Evolutionary conservation across 352 stramenopile genomes (phyloP).

Genomic region (Phytopythium chamaehyphon): DNA sequence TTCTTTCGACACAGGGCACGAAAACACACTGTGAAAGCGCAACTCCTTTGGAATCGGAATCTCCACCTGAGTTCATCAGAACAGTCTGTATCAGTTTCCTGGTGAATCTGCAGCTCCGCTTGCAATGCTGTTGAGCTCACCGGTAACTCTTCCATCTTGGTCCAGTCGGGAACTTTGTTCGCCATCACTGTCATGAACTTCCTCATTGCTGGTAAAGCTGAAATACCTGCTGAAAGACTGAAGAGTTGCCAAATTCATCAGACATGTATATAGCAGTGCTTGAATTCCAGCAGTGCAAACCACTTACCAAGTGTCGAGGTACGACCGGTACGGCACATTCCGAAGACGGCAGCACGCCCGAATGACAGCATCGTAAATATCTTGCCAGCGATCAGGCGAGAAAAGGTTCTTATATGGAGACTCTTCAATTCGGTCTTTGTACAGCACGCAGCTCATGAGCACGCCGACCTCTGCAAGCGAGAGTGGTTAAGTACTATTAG

Average conservation of each 20-base stretch:
- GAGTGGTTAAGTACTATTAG: too few species aligned
- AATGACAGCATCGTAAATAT: slow-evolving; percentile 67
- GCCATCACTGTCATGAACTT: slow-evolving; percentile 82
- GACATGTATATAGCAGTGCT: not conserved
- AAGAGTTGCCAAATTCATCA: not conserved
- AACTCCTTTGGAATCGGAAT: slow-evolving; percentile 75
- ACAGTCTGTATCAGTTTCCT: too few species aligned
- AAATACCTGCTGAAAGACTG: slow-evolving; percentile 70
- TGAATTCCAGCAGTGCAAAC: not conserved
- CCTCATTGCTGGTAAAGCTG: slow-evolving; percentile 64
- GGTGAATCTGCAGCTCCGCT: too few species aligned
- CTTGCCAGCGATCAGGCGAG: slow-evolving; percentile 56
- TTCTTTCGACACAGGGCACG: slow-evolving; percentile 85
- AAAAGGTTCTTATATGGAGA: slow-evolving; percentile 84
- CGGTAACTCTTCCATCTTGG: slow-evolving; percentile 64
- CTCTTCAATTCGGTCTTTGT: slow-evolving; percentile 61
- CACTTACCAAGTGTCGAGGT: slow-evolving; percentile 67
- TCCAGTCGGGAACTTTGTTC: slow-evolving; percentile 74
- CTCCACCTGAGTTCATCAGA: slow-evolving; percentile 39
- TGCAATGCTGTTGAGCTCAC: slow-evolving; percentile 15
- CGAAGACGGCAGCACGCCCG: slow-evolving; percentile 70
- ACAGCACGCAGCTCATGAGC: slow-evolving; percentile 81
- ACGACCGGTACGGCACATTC: slow-evolving; percentile 62
- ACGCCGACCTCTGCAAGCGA: slow-evolving; percentile 55
- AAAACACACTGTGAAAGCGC: slow-evolving; percentile 86